Base-by-base conservation (phyloP, 169 alveolate genomes). In the Plasmodium vivax region DNA sequence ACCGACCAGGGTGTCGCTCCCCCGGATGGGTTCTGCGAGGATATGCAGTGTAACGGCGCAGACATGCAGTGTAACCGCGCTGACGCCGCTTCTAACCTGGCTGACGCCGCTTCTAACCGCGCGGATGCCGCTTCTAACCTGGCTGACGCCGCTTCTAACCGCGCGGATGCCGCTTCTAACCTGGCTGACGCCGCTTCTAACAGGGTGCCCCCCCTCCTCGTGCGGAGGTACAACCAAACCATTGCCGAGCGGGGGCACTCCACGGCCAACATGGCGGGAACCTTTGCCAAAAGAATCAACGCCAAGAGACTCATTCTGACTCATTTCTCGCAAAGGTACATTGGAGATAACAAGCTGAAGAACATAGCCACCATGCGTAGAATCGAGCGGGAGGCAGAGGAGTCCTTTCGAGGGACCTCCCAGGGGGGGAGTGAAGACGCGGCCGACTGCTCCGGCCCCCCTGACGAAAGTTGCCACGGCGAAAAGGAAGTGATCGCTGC, bases 191-290 rank as follows among this genome's bases (percentile, higher is more conserved):
- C 56, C 2, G 2, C 56, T 1, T 10, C 7, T 41, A 6, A 10
- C 47, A 41, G 9, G 62, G 19, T 68, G 12, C 30, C n/a, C 54
- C 45, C 45, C n/a, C 71, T 5, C 3, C 19, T 82, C 4, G 58
- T 90, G 58, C 82, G 43, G 19, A 68, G 68, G 32, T 92, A 94
- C 36, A 93, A 95, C 34, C 83, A 85, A 77, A 82, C 92, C 12
- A 95, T 95, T 41, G 81, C 95, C 32, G 95, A 94, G 62, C 41
- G 97, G 27, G 97, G 97, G 34, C 97, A 95, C 75, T 95, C 97
- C 30, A 93, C 97, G 27, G 96, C 97, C 19, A 92, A 95, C 82
- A 93, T 95, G 96, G 97, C 97, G 1, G 97, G 96, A 74, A 84
- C 84, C 30, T 95, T 95, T 51, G 97, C 97, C 1, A 87, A 73